Conservation (phyloP, 2,329 filamentous ascomycete species). For the Nemania sp. region DNA sequence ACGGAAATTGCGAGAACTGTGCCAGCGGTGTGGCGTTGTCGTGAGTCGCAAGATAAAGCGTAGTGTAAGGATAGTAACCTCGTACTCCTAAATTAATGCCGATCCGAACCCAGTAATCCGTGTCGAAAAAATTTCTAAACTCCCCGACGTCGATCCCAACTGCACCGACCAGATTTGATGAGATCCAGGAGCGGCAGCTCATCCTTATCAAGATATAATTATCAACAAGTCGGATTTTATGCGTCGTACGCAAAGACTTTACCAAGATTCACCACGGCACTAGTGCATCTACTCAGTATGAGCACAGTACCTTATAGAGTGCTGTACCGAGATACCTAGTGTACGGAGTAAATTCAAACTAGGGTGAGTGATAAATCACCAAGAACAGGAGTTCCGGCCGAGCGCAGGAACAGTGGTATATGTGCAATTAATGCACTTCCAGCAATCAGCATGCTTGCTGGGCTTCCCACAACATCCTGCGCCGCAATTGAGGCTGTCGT, state of each 20-base stretch:
- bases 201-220: conserved; percentile 13
- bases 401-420: neutral
- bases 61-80: conserved; percentile 1
- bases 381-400: no score
- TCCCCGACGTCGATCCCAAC: conserved; percentile 14
- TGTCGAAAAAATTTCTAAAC: conserved; percentile 3
- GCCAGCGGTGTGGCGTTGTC: conserved; percentile 16
- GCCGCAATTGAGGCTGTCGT: conserved; percentile 8
- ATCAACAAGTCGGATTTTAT: conserved; percentile 2
- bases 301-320: no score
- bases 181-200: conserved; percentile 3
- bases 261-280: no score
- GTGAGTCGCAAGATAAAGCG: conserved; percentile 13
- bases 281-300: no score
- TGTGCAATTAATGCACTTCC: conserved; percentile 7
- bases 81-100: conserved; percentile 22
- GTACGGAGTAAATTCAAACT: no score
- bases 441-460: conserved; percentile 6
- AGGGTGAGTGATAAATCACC: no score
- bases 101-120: conserved; percentile 9
- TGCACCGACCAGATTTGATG: conserved; percentile 17
- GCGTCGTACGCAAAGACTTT: conserved; percentile 4
- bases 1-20: conserved; percentile 16
- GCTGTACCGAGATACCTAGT: no score
- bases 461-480: conserved; percentile 7